Evolutionary conservation across 352 stramenopile species (phyloP), one percentile per base, ranked within the genome.

Genomic region (Phytophthora fragariaefolia): DNA sequence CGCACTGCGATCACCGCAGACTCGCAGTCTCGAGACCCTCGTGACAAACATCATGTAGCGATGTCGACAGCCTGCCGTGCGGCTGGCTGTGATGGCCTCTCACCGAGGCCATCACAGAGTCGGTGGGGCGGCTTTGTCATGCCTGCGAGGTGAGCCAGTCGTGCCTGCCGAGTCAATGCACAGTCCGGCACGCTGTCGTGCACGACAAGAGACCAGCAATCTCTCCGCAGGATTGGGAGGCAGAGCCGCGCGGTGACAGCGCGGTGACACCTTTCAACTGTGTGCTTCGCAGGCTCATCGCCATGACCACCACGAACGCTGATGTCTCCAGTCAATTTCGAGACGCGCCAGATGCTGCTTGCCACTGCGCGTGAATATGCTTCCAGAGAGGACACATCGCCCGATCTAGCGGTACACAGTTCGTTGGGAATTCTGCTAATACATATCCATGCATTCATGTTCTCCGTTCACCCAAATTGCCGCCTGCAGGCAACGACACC

Each of bases 251-350:
- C 65, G 23, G 22, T 63, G 51, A 42, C 45, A 42, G 34, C 34
- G 38, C 23, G 51, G 32, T 63, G 58, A 63, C 65, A 63, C 34
- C 6, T 63, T 57, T 6, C 10, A n/a, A 45, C 46, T 50, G 58
- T 15, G 40, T 27, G 27, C 58, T 53, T 6, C 9, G 18, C 43
- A 10, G 49, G 51, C 30, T 68, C 60, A 52, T 24, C 24, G 13
- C 28, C n/a, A n/a, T 27, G 52, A 42, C 45, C 42, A 28, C 9
- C 50, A 52, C 32, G 36, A 59, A 50, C 27, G 56, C 40, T 66
- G 23, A 66, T 66, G 61, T 71, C 56, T 71, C n/a, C 55, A 66
- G 48, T 66, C 63, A 71, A 51, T 63, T 65, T 54, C 34, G 42
- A 40, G 63, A 43, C 36, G 28, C 18, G 28, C 23, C 52, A 57